Evolutionary conservation across 108 stramenopile genomes (phyloP), one percentile per base, ranked within the genome.

Genomic region (Fistulifera solaris): DNA sequence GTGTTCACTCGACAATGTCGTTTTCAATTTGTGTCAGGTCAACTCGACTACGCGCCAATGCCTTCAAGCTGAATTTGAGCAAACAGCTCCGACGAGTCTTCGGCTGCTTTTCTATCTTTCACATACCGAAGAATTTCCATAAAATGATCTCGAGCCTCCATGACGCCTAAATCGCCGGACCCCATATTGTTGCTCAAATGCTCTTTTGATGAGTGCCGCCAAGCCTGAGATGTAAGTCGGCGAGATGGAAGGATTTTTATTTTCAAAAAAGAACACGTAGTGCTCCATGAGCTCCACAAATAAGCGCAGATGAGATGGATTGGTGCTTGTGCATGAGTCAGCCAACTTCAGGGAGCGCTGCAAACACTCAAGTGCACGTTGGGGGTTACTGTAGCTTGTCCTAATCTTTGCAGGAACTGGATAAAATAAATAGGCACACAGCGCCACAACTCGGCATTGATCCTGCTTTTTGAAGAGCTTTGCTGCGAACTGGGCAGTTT

Each of bases 231-330:
- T 71, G 59, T 89, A 94, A 55, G 87, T 82, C 24, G 77, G 81
- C 5, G 81, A 80, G 39, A 97, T 93, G 19, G 70, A 64, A 16
- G 94, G 94, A 59, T 84, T 86, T 56, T 80, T 76, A 27, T 77
- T 74, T 43, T 97, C 96, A 47, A 91, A 99, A 65, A 91, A 96
- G 66, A 89, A 94, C 2, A 97, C 58, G 62, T 97, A 99, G 40
- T 82, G 82, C 56, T 99, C 94, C 10, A 99, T 61, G 27, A 99
- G 84, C 64, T 98, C 92, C 3, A 97, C 93, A 68, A 99, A 99
- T 2, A 99, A 83, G 4, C 57, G 48, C 6, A 95, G 67, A 56
- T 96, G 77, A 15, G 71, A 56, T 14, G 86, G 69, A 27, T 85
- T 70, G 0, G 75, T 46, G 38, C 67, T 63, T 23, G 87, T 93